phyloP scores from a whole-genome alignment of 2,329 filamentous ascomycete species.

The Metarhizium anisopliae region DNA sequence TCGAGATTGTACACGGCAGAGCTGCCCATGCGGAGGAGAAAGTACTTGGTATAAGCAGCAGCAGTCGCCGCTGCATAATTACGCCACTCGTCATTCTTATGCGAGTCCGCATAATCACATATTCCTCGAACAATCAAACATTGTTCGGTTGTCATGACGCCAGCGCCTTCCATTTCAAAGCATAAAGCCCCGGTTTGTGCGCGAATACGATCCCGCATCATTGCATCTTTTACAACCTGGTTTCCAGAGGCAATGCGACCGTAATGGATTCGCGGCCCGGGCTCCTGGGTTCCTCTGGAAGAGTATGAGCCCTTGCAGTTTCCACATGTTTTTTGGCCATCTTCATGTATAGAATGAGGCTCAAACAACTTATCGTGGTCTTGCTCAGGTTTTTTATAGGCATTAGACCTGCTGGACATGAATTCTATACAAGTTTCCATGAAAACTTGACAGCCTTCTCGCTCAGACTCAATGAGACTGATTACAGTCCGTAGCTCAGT shows the following conservation, averaged over 20 bases:
- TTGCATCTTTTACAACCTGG: neutral
- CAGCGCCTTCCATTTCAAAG: conserved; percentile 21
- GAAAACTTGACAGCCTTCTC: neutral
- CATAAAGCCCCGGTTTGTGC: conserved; percentile 3
- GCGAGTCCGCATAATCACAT: conserved; percentile 27
- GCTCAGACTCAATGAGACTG: neutral
- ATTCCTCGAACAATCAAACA: conserved; percentile 26
- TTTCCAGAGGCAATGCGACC: neutral
- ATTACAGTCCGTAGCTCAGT: neutral
- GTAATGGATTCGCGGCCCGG: neutral
- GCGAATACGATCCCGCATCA: neutral
- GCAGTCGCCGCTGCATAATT: conserved; percentile 22
- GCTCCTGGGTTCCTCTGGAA: neutral
- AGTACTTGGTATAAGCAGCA: conserved; percentile 11
- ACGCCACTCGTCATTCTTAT: conserved; percentile 28
- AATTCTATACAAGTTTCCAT: no score
- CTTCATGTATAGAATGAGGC: neutral
- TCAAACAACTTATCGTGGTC: no score
- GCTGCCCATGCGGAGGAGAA: no score
- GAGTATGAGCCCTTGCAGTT: neutral
- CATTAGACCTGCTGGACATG: no score
- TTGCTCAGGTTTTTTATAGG: no score
- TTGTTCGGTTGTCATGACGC: conserved; percentile 13
- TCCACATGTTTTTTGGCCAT: neutral
- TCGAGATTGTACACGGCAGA: no score